A percentile compares a stretch with the other conserved stretches of the same genome.
Conservation (phyloP, 225 moss, liverwort and hornwort species). For the Pleurozium schreberi region DNA sequence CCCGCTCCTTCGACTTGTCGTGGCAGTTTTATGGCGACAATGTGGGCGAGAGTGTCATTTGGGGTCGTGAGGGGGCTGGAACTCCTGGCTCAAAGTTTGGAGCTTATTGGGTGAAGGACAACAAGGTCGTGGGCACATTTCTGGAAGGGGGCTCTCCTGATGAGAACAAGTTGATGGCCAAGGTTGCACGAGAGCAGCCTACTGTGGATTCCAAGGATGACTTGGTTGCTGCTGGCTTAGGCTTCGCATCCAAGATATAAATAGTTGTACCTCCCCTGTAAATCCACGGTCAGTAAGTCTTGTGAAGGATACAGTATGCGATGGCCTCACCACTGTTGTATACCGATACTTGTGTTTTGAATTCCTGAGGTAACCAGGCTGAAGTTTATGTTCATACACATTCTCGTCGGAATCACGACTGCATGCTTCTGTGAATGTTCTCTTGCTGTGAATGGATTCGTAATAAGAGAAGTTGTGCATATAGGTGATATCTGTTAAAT, state of each 20-base stretch:
- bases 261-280: neutral
- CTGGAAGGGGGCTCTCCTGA: slow-evolving; percentile 51
- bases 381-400: neutral
- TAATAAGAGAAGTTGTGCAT: neutral
- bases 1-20: slow-evolving; percentile 71
- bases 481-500: neutral
- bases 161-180: slow-evolving; percentile 48
- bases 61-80: slow-evolving; percentile 31
- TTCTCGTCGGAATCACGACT: neutral
- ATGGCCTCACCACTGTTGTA: neutral
- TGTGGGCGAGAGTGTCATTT: slow-evolving; percentile 50
- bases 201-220: slow-evolving; percentile 20
- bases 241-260: slow-evolving; percentile 36
- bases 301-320: neutral
- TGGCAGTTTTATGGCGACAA: slow-evolving; percentile 96
- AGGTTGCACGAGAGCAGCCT: slow-evolving; percentile 48
- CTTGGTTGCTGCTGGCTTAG: slow-evolving; percentile 18
- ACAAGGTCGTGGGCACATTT: slow-evolving; percentile 56
- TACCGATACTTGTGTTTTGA: neutral
- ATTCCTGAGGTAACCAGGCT: neutral
- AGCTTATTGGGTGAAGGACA: slow-evolving; percentile 81
- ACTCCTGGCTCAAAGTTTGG: slow-evolving; percentile 65
- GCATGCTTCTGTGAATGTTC: neutral
- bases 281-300: neutral
- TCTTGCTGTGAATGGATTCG: neutral